Base-by-base conservation (phyloP, 108 stramenopile genomes). In the Cyclostephanos tholiformis region DNA sequence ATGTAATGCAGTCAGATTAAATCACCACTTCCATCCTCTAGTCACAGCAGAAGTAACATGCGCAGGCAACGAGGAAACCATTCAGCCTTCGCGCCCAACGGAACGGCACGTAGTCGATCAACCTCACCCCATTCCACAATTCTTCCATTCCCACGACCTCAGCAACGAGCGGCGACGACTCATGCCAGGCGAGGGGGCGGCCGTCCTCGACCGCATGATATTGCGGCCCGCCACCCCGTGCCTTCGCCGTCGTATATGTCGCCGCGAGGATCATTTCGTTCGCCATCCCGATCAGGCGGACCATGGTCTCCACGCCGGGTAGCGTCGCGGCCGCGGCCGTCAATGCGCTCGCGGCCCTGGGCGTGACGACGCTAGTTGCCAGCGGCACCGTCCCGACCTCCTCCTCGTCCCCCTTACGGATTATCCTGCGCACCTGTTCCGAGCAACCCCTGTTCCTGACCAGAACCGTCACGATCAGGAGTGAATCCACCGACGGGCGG, bases 141-240 rank as follows among this genome's bases (percentile, higher is more conserved):
- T 79, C 78, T 60, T 79, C 78, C 50, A 79, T 68, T 60, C 53
- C 52, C 10, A 79, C 71, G 48, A 72, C 67, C 17, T 79, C 78
- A 0, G 65, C 78, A 26, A 79, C 72, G 63, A 72, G 55, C 32
- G 59, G 68, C 25, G 64, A 23, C 29, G 56, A 29, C 23, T 0
- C 56, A 4, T 26, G 25, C 10, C 13, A 29, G 4, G 56, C 2
- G 19, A 29, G 25, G 25, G 2, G 25, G 56, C 56, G 32, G 4
- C 14, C 56, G 23, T 12, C 19, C 25, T 29, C 27, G 56, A 1
- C 25, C 27, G 29, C 6, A 7, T 2, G 25, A 26, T 22, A 1
- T 2, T 14, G n/a, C n/a, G 0, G 7, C 25, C 25, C 52, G 52
- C 25, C 25, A 25, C 52, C 52, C 11, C 20, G 20, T 0, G 8